Evolutionary conservation across 1,284 basidiomycete genomes (phyloP).

Genomic region (Ceratobasidium sp.): DNA sequence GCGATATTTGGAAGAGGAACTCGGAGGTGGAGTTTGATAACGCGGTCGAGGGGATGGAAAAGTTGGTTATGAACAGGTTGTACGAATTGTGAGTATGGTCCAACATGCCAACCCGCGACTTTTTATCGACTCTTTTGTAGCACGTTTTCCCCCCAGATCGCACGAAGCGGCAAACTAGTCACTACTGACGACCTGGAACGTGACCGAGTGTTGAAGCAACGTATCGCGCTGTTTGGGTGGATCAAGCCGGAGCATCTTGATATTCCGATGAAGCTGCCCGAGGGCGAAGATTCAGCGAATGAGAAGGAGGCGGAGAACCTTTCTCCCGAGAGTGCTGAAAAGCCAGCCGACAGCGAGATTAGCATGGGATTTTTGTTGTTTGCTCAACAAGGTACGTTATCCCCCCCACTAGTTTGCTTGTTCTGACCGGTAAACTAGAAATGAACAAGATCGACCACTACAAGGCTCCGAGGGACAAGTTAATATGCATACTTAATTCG

Average conservation of each 20-base stretch:
- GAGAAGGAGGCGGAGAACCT: conserved; percentile 28
- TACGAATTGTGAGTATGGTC: conserved; percentile 81
- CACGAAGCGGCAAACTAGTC: conserved; percentile 67
- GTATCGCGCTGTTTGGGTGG: conserved; percentile 93
- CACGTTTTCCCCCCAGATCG: conserved; percentile 86
- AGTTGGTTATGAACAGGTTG: conserved; percentile 97
- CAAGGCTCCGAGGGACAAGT: conserved; percentile 96
- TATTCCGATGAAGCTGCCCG: conserved; percentile 66
- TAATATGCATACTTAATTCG: conserved; percentile 96
- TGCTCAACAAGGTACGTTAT: conserved; percentile 79
- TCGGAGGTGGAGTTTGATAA: conserved; percentile 91
- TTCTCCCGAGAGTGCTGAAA: conserved; percentile 13
- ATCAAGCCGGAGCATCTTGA: conserved; percentile 89
- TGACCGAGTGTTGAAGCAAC: conserved; percentile 87
- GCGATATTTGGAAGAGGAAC: conserved; percentile 80
- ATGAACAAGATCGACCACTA: conserved; percentile 97
- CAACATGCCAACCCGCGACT: neutral
- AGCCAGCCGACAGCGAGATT: conserved; percentile 52
- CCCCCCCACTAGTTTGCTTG: neutral
- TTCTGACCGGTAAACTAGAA: conserved; percentile 58
- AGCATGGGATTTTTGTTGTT: conserved; percentile 88
- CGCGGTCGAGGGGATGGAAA: conserved; percentile 98
- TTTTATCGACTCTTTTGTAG: conserved; percentile 55
- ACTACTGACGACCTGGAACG: conserved; percentile 95
- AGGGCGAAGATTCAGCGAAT: conserved; percentile 51